Evolutionary conservation across 1,139 yeast genomes (phyloP).

Genomic region (Yamadazyma atlantica): DNA sequence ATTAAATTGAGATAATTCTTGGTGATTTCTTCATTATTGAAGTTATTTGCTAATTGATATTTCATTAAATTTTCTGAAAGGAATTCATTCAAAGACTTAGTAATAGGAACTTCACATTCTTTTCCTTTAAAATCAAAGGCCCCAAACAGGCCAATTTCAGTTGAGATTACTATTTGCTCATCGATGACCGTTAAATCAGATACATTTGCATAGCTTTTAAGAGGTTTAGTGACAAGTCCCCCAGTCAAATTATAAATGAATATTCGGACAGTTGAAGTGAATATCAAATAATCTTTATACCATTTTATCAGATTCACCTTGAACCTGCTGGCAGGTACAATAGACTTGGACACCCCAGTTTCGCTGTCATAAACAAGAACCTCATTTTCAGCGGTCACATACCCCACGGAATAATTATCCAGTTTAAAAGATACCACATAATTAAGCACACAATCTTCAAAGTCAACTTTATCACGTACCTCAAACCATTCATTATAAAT

Average conservation of each 20-base stretch:
- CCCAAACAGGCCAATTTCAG: conserved; percentile 32
- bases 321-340: conserved; percentile 10
- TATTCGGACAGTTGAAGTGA: conserved; percentile 1
- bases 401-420: conserved; percentile 5
- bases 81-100: conserved; percentile 13
- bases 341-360: background rate
- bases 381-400: conserved; percentile 5
- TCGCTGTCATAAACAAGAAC: conserved; percentile 4
- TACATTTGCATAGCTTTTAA: conserved; percentile 1
- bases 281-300: conserved; percentile 1
- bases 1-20: conserved; percentile 21
- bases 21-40: conserved; percentile 17
- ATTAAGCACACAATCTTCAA: background rate
- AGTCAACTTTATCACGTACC: background rate
- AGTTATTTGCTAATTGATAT: conserved; percentile 27
- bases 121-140: conserved; percentile 13
- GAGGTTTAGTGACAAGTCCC: background rate
- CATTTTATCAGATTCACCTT: conserved; percentile 7
- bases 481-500: background rate
- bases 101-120: background rate
- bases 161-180: conserved; percentile 15
- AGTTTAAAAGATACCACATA: background rate
- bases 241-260: background rate
- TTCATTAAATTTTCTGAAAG: conserved; percentile 23
- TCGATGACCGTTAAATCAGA: background rate